Evolutionary conservation across 2,329 filamentous ascomycete genomes (phyloP).

Genomic region (Calonectria henricotiae): DNA sequence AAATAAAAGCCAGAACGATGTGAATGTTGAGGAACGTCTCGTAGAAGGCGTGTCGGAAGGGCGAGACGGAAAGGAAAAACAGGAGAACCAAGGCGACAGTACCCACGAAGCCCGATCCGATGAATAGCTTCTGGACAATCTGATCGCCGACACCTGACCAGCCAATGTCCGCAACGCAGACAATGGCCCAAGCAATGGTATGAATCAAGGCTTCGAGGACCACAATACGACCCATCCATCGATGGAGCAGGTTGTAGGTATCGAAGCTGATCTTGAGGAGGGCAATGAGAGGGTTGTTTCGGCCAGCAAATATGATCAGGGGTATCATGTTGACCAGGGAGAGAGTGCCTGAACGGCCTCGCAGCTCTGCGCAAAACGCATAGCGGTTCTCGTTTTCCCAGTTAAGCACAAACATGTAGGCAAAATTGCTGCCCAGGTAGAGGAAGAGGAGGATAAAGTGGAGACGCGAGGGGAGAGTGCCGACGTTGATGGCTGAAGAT

Average conservation of each 20-base stretch:
- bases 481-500: constrained; percentile 73
- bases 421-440: constrained; percentile 74
- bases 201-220: constrained; percentile 80
- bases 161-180: constrained; percentile 78
- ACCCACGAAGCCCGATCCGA: constrained; percentile 76
- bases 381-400: constrained; percentile 73
- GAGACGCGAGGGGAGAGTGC: constrained; percentile 77
- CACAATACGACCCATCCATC: constrained; percentile 85
- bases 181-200: constrained; percentile 81
- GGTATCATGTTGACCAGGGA: constrained; percentile 94
- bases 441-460: constrained; percentile 72
- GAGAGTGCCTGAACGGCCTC: constrained; percentile 88
- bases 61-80: constrained; percentile 80
- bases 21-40: constrained; percentile 95
- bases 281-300: constrained; percentile 92
- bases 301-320: constrained; percentile 87
- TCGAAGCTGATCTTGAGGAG: constrained; percentile 93
- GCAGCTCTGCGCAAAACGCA: constrained; percentile 84
- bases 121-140: constrained; percentile 75
- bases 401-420: constrained; percentile 76
- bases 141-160: constrained; percentile 71
- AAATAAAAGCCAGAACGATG: constrained; percentile 80
- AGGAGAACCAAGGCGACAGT: constrained; percentile 77
- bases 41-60: constrained; percentile 94
- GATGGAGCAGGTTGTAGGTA: constrained; percentile 84